Evolutionary conservation across 306 rosid species (phyloP).

Genomic region (Canavalia ensiformis): DNA sequence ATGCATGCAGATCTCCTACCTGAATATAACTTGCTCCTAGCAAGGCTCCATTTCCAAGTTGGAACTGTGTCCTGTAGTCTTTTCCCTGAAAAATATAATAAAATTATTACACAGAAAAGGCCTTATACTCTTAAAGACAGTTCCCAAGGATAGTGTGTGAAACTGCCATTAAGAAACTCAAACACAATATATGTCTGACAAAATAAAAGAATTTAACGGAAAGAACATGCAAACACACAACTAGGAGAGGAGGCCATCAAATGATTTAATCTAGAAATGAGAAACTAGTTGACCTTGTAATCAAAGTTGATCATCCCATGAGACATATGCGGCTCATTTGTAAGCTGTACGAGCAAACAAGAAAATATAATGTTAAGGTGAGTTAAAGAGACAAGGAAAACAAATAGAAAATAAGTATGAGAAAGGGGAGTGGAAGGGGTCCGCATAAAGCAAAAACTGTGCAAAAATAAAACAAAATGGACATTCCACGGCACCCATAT

Average conservation of each 20-base stretch:
- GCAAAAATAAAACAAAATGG: neutral
- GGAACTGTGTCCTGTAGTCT: conserved; percentile 90
- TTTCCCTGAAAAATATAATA: conserved; percentile 67
- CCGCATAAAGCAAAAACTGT: neutral
- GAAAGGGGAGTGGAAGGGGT: neutral
- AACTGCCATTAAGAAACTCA: conserved; percentile 2
- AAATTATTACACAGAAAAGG: conserved; percentile 15
- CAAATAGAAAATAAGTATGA: neutral
- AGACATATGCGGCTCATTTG: conserved; percentile 96
- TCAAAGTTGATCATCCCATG: conserved; percentile 94
- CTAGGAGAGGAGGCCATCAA: neutral
- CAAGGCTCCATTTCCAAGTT: conserved; percentile 93
- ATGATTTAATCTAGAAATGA: neutral
- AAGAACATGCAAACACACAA: conserved; percentile 5
- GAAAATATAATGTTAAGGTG: neutral
- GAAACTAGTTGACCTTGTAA: conserved; percentile 74
- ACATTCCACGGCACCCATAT: neutral
- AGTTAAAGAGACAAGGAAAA: neutral
- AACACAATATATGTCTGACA: neutral
- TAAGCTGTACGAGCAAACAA: conserved; percentile 65
- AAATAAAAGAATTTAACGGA: neutral
- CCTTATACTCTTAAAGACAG: neutral
- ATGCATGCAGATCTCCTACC: conserved; percentile 55
- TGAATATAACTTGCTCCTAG: conserved; percentile 97
- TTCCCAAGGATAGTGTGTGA: neutral